Evolutionary conservation across 2,329 filamentous ascomycete genomes (phyloP).

Genomic region (Allantophomopsis cytisporea): DNA sequence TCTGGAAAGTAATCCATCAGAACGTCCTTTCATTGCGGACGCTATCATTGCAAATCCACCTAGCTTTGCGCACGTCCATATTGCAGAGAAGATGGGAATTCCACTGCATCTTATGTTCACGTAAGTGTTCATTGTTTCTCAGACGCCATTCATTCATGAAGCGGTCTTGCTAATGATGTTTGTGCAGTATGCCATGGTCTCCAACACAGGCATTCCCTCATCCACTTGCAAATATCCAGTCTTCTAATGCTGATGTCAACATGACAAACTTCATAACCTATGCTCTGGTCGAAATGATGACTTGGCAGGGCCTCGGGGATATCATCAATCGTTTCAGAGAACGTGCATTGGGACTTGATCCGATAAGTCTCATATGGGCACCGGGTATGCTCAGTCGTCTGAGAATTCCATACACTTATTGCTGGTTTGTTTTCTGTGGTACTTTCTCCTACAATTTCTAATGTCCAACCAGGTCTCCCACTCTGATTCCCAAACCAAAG

Average conservation of each 20-base stretch:
- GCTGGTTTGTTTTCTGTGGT: conserved; percentile 39
- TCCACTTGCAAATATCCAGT: conserved; percentile 54
- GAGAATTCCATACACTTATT: conserved; percentile 76
- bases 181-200: conserved; percentile 52
- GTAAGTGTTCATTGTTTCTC: conserved; percentile 28
- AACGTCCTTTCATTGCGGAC: conserved; percentile 65
- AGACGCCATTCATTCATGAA: neutral
- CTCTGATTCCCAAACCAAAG: conserved; percentile 63
- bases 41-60: conserved; percentile 70
- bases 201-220: conserved; percentile 59
- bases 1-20: conserved; percentile 16
- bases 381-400: conserved; percentile 67
- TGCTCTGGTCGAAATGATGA: conserved; percentile 56
- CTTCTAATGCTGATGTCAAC: conserved; percentile 46
- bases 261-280: conserved; percentile 59
- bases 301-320: conserved; percentile 72
- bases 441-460: neutral
- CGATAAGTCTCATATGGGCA: conserved; percentile 69
- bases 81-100: conserved; percentile 62
- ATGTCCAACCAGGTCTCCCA: conserved; percentile 39
- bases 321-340: conserved; percentile 80
- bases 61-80: conserved; percentile 63
- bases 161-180: conserved; percentile 2
- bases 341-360: conserved; percentile 59
- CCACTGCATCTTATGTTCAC: conserved; percentile 85